Conservation (phyloP, 139 green algal species). For the Micractinium conductrix region DNA sequence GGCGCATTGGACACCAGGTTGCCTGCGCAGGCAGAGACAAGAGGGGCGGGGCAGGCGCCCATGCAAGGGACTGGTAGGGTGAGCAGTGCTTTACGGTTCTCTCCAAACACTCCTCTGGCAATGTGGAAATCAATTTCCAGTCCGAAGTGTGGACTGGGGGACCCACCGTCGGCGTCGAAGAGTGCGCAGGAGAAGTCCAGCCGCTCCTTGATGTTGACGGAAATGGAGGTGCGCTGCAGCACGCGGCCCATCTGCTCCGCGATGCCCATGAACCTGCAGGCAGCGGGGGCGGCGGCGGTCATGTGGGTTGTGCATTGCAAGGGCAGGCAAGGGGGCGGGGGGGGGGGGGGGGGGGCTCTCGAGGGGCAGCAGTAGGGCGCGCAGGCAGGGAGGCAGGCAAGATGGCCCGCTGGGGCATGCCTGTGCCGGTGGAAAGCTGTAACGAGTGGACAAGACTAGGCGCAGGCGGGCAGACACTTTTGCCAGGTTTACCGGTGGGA, state of each 20-base stretch:
- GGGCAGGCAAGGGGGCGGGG: too few species aligned
- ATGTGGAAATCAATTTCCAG: neutral
- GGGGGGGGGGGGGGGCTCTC: too few species aligned
- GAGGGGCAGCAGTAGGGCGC: too few species aligned
- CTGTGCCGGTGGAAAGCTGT: too few species aligned
- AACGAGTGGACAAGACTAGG: too few species aligned
- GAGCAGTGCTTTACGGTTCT: neutral
- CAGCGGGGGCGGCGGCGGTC: too few species aligned
- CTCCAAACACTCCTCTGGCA: neutral
- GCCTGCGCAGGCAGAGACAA: conserved; percentile 54
- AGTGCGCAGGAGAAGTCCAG: conserved; percentile 98
- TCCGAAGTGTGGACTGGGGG: too few species aligned
- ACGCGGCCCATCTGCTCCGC: conserved; percentile 98
- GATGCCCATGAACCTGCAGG: conserved; percentile 97
- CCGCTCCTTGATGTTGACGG: conserved; percentile 99
- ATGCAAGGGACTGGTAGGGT: neutral
- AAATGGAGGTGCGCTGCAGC: conserved; percentile 92
- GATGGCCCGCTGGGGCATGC: too few species aligned
- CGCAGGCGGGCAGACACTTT: too few species aligned
- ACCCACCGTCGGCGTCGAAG: conserved; percentile 66
- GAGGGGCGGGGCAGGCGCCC: neutral
- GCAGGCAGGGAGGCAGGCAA: too few species aligned
- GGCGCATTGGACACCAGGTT: conserved; percentile 97
- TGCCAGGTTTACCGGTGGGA: conserved; percentile 89
- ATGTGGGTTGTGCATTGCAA: too few species aligned